These are phyloP conservation scores for Debaryomyces subglobosus DNA, from an alignment of 1,139 yeast genomes.

Conservation along the genomic window DNA sequence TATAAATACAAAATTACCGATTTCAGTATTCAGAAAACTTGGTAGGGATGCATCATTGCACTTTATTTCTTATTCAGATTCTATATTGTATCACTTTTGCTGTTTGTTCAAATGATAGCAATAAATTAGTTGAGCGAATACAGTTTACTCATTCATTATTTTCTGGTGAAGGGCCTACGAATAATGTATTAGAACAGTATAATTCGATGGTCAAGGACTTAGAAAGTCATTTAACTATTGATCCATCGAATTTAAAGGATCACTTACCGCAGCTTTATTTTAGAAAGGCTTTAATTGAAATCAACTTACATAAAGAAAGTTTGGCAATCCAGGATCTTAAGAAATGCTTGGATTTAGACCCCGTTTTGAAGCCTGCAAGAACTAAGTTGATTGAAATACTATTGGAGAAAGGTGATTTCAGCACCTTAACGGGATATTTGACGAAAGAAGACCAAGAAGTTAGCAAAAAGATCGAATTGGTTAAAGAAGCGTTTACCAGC, in stretches of 20 bases:
- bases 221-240: constrained; percentile 10
- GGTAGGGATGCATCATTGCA: constrained; percentile 3
- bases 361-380: constrained; percentile 45
- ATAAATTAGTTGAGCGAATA: constrained; percentile 4
- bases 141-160: constrained; percentile 15
- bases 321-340: constrained; percentile 53
- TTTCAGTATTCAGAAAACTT: not conserved
- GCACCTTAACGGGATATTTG: constrained; percentile 22
- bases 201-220: constrained; percentile 23
- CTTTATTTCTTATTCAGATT: constrained; percentile 5
- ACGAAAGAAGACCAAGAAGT: constrained; percentile 18
- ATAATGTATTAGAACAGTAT: constrained; percentile 27
- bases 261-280: constrained; percentile 45
- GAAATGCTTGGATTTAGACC: constrained; percentile 42
- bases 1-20: not conserved
- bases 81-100: constrained; percentile 6
- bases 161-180: constrained; percentile 30
- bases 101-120: constrained; percentile 4
- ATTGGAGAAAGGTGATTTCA: constrained; percentile 49
- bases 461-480: constrained; percentile 18
- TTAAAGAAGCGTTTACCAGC: constrained; percentile 21
- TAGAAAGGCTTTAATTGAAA: constrained; percentile 57
- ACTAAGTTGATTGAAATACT: constrained; percentile 45
- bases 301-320: constrained; percentile 49
- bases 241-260: constrained; percentile 1